Evolutionary conservation across 2,329 filamentous ascomycete species (phyloP), one percentile per base, ranked within the genome.

Genomic region (Alternaria postmessia): DNA sequence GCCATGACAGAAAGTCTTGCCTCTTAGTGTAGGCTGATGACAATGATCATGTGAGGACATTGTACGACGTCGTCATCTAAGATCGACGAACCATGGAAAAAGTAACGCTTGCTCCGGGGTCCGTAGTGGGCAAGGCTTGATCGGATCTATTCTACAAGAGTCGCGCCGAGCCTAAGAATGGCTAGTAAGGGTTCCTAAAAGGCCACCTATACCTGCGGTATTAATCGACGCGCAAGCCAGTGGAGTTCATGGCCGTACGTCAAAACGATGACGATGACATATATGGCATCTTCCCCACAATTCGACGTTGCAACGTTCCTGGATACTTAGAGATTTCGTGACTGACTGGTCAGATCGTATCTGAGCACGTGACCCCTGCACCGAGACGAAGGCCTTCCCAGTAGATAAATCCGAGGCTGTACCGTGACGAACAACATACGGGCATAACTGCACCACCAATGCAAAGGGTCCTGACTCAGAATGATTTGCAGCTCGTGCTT

Each of bases 401-500:
- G 54, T 20, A 47, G 26, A 51, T 20, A n/a, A 18, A 43, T 14
- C 53, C 32, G 22, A 38, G 46, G 48, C 41, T 26, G 11, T 54
- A 34, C 46, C 54, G 57, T 43, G 54, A 58, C 47, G 59, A 63
- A 57, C 55, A 32, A 48, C 38, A 43, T 18, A 36, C 51, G 44
- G 51, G 26, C 53, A 52, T 36, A 28, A 43, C 28, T 42, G 48
- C 51, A 39, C 44, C 41, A 14, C 4, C 26, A 22, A 36, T 39
- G 28, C 16, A 49, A 44, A 63, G 59, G 62, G 54, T 57, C 56
- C 48, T 65, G 64, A 64, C 57, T 64, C 63, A 46, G 44, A 43
- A 53, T 56, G 57, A 65, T 58, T 58, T 36, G 56, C 52, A 67
- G 64, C 58, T 67, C 60, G 67, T 67, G 67, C 66, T 67, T 57